Percentiles rank a stretch among this genome's conserved stretches.
Conservation (phyloP, 306 rosid species). For the Vachellia pachyceras region DNA sequence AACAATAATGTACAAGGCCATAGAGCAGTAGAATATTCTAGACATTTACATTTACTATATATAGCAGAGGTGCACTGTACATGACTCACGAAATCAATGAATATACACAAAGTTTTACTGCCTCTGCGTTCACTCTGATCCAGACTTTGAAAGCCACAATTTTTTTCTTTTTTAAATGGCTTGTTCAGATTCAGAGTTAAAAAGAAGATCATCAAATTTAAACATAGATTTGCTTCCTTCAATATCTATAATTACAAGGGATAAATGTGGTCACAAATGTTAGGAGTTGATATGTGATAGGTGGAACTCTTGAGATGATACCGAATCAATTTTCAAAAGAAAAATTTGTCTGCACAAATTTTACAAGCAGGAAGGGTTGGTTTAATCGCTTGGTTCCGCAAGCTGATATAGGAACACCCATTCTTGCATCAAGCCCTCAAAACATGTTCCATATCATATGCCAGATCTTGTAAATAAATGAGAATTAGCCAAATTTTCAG, state of each 20-base stretch:
- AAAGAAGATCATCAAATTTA: not conserved
- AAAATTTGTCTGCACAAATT: not conserved
- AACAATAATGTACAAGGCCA: no score
- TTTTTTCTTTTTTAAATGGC: no score
- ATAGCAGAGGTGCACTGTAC: no score
- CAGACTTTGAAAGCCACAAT: no score
- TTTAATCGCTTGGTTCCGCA: not conserved
- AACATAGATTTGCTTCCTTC: not conserved
- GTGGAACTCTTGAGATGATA: not conserved
- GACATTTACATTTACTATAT: no score
- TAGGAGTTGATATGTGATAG: not conserved
- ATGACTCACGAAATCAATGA: no score
- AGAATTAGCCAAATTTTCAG: not conserved
- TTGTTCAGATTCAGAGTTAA: no score
- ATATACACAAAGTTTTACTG: no score
- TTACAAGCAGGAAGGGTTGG: not conserved
- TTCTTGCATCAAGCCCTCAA: not conserved
- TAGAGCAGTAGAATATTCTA: no score
- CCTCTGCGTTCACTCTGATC: no score
- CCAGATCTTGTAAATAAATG: not conserved
- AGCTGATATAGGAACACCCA: not conserved
- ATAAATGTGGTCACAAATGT: not conserved
- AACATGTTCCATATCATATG: not conserved
- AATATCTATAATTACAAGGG: not conserved
- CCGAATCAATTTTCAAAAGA: not conserved